These are phyloP conservation scores for Myotisia sp. DNA, from an alignment of 2,329 filamentous ascomycete genomes.

Conservation along the genomic window DNA sequence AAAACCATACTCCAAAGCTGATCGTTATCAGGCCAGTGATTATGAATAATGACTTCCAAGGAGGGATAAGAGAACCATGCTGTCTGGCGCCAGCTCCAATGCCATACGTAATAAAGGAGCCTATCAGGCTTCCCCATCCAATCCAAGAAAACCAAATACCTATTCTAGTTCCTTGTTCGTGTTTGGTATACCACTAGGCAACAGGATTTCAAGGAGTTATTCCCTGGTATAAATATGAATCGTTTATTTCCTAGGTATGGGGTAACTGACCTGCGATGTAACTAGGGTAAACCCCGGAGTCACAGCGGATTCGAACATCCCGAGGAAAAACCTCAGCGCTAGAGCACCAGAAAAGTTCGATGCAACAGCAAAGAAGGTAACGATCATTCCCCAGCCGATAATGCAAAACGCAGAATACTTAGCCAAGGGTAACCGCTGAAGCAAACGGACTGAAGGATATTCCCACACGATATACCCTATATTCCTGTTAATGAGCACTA, in stretches of 20 bases:
- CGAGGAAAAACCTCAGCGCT: slow-evolving; percentile 53
- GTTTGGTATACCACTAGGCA: slow-evolving; percentile 56
- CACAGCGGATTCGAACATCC: slow-evolving; percentile 53
- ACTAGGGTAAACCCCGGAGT: slow-evolving; percentile 55
- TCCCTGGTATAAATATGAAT: background rate
- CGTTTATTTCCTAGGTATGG: background rate
- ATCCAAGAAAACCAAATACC: slow-evolving; percentile 58
- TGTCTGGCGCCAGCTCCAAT: slow-evolving; percentile 43
- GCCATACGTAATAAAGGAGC: slow-evolving; percentile 49
- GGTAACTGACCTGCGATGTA: slow-evolving; percentile 31
- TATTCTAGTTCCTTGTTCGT: slow-evolving; percentile 49
- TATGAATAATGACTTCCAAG: slow-evolving; percentile 52
- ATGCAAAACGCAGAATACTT: slow-evolving; percentile 54
- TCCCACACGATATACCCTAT: slow-evolving; percentile 43
- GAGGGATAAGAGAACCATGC: slow-evolving; percentile 43
- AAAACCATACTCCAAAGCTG: slow-evolving; percentile 35
- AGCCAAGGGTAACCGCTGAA: slow-evolving; percentile 50
- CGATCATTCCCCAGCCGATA: slow-evolving; percentile 37
- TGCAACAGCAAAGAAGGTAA: slow-evolving; percentile 50
- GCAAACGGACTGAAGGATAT: slow-evolving; percentile 50
- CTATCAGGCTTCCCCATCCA: slow-evolving; percentile 49
- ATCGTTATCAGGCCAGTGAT: slow-evolving; percentile 41
- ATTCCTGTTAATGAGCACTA: slow-evolving; percentile 25
- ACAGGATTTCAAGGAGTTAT: too few relatives aligned
- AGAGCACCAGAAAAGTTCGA: slow-evolving; percentile 47